phyloP scores from a whole-genome alignment of 116 monocot genomes.

The Cymodocea nodosa region DNA sequence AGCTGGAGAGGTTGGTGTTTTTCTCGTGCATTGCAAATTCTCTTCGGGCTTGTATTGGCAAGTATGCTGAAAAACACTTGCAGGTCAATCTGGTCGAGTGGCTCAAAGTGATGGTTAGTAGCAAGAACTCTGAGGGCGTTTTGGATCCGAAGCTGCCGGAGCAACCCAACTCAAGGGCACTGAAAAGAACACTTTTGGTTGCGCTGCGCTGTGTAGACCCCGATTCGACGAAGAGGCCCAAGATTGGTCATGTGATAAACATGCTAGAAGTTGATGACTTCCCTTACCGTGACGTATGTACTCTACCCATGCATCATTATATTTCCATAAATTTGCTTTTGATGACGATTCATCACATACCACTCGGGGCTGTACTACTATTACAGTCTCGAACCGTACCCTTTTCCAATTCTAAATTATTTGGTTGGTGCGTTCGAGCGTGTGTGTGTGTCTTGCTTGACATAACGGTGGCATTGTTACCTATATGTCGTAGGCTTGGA shows the following conservation, averaged over 20 bases:
- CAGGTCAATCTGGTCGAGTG: constrained; percentile 93
- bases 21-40: not conserved
- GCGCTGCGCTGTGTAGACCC: constrained; percentile 83
- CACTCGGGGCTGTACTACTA: too few relatives aligned
- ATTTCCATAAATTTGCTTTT: too few relatives aligned
- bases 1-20: constrained; percentile 51
- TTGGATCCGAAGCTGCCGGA: constrained; percentile 72
- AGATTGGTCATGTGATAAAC: constrained; percentile 80
- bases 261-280: constrained; percentile 94
- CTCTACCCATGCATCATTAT: not conserved
- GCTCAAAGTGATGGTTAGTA: constrained; percentile 76
- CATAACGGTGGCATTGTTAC: too few relatives aligned
- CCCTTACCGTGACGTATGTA: constrained; percentile 71
- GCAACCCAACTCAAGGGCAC: constrained; percentile 47
- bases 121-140: constrained; percentile 65
- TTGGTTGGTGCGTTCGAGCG: too few relatives aligned
- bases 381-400: too few relatives aligned
- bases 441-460: too few relatives aligned
- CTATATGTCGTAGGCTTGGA: too few relatives aligned
- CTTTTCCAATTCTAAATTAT: too few relatives aligned
- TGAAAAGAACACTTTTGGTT: constrained; percentile 64
- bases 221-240: constrained; percentile 71
- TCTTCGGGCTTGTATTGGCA: too few relatives aligned
- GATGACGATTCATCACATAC: too few relatives aligned
- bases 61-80: not conserved